Conservation (phyloP, 495 filamentous ascomycete genomes). For the Hyaloscypha hepaticicola region DNA sequence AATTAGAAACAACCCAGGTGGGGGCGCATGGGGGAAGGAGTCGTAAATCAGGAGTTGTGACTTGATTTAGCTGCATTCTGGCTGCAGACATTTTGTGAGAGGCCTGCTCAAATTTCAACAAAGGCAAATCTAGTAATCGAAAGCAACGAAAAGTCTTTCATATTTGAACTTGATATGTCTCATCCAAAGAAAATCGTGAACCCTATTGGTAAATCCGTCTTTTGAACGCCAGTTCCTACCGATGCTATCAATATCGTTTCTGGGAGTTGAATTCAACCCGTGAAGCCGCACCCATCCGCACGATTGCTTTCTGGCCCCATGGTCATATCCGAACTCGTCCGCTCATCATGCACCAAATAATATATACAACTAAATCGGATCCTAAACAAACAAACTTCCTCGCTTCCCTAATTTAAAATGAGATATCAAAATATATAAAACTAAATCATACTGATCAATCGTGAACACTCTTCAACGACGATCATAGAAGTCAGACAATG, state of each 20-base stretch:
- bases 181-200: not conserved
- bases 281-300: not conserved
- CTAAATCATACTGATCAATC: no score
- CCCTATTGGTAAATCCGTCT: not conserved
- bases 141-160: not conserved
- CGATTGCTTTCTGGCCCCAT: not conserved
- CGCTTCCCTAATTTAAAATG: no score
- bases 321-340: not conserved
- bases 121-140: no score
- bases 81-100: no score
- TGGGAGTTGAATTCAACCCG: not conserved
- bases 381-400: not conserved
- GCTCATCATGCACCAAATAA: not conserved
- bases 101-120: no score
- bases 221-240: not conserved
- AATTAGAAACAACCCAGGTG: no score
- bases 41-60: no score
- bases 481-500: no score
- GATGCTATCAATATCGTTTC: not conserved
- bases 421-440: no score
- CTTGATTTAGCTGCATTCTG: no score
- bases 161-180: not conserved
- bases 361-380: not conserved
- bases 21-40: no score
- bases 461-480: no score